Conservation (phyloP, 2,329 filamentous ascomycete genomes). For the Xylariaceae sp. region DNA sequence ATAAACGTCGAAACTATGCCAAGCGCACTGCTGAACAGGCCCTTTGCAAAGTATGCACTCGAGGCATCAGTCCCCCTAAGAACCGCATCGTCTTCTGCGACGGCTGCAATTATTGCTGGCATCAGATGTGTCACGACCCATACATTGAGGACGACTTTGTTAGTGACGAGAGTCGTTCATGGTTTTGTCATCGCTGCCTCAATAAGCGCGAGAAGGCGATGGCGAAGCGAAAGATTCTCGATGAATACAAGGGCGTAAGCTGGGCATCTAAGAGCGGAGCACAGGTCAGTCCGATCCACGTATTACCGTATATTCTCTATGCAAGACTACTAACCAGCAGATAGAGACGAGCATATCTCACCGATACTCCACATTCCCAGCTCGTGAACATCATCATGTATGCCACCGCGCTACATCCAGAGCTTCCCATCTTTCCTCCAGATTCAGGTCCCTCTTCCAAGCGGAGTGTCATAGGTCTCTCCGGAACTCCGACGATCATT, state of each 20-base stretch:
- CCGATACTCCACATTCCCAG: slow-evolving; percentile 52
- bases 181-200: slow-evolving; percentile 63
- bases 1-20: slow-evolving; percentile 42
- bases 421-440: slow-evolving; percentile 58
- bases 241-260: slow-evolving; percentile 33
- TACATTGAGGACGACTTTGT: slow-evolving; percentile 66
- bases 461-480: slow-evolving; percentile 26
- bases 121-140: slow-evolving; percentile 76
- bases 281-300: slow-evolving; percentile 33
- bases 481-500: slow-evolving; percentile 25
- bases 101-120: slow-evolving; percentile 72
- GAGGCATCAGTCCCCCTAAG: slow-evolving; percentile 63
- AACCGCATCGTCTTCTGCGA: slow-evolving; percentile 87
- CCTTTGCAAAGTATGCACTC: slow-evolving; percentile 66
- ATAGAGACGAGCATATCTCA: slow-evolving; percentile 60
- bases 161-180: slow-evolving; percentile 59
- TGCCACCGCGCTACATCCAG: slow-evolving; percentile 55
- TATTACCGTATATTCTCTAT: not conserved
- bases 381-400: slow-evolving; percentile 62
- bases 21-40: slow-evolving; percentile 57
- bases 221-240: slow-evolving; percentile 36
- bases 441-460: slow-evolving; percentile 29
- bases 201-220: slow-evolving; percentile 42
- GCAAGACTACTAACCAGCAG: slow-evolving; percentile 13
- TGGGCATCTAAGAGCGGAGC: slow-evolving; percentile 37